A percentile compares a stretch with the other conserved stretches of the same genome.
Conservation (phyloP, 768 basidiomycete genomes). For the Mycena kentingensis region DNA sequence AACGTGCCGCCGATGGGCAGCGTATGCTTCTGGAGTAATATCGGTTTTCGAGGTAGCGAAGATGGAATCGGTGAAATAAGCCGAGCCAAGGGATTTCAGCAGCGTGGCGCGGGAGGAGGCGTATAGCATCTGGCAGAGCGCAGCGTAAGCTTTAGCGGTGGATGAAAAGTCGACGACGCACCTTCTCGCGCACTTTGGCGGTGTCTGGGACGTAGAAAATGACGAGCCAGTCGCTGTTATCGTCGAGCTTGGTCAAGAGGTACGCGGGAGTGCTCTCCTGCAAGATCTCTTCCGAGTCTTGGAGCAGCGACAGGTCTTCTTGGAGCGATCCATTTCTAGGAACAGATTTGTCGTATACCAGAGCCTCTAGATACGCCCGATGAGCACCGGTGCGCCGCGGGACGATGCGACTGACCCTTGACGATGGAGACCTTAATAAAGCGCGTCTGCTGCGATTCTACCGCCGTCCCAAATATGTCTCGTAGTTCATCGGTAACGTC, state of each 20-base stretch:
- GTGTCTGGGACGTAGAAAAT: slow-evolving; percentile 83
- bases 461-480: slow-evolving; percentile 57
- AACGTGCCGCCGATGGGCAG: slow-evolving; percentile 68
- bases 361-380: slow-evolving; percentile 52
- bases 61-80: slow-evolving; percentile 69
- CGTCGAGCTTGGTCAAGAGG: slow-evolving; percentile 66
- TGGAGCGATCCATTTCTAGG: slow-evolving; percentile 53
- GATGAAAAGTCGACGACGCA: slow-evolving; percentile 80
- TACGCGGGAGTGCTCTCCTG: slow-evolving; percentile 72
- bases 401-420: slow-evolving; percentile 56
- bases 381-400: slow-evolving; percentile 23
- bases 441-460: slow-evolving; percentile 51
- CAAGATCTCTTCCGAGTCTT: slow-evolving; percentile 46
- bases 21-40: slow-evolving; percentile 68
- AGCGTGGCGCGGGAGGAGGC: slow-evolving; percentile 75
- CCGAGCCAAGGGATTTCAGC: slow-evolving; percentile 72
- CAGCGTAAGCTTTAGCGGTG: slow-evolving; percentile 74
- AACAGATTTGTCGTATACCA: slow-evolving; percentile 60
- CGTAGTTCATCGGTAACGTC: slow-evolving; percentile 59
- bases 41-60: slow-evolving; percentile 77
- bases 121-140: slow-evolving; percentile 87
- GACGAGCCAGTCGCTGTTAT: slow-evolving; percentile 66
- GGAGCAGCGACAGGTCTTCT: slow-evolving; percentile 62
- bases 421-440: slow-evolving; percentile 79
- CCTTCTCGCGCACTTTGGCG: slow-evolving; percentile 83